Evolutionary conservation across 164 flowering plant genomes (phyloP).

Genomic region (Berberis vulgaris): DNA sequence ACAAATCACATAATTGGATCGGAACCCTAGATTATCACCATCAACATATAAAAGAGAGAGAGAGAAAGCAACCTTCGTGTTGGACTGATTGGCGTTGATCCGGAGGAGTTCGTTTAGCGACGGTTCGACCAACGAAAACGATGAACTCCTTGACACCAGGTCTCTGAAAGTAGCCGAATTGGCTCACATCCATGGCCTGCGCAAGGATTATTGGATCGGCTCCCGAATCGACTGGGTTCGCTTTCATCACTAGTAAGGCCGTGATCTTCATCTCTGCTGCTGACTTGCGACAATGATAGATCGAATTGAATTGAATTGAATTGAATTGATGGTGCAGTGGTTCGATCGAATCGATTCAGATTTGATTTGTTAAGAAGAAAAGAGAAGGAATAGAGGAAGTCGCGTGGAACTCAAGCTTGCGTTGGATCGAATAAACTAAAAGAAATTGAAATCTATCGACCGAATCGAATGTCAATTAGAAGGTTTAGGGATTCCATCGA

Average conservation of each 20-base stretch:
- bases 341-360: not conserved
- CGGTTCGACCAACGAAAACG: constrained; percentile 27
- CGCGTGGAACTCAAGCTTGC: no score
- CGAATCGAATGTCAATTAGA: no score
- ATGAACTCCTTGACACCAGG: constrained; percentile 23
- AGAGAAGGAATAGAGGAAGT: not conserved
- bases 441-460: no score
- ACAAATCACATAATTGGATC: no score
- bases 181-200: constrained; percentile 24
- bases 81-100: constrained; percentile 31
- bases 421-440: no score
- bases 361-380: not conserved
- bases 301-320: not conserved
- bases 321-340: no score
- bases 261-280: constrained; percentile 25
- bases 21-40: no score
- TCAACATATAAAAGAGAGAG: no score
- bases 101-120: constrained; percentile 27
- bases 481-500: no score
- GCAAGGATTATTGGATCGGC: constrained; percentile 26
- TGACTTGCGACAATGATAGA: not conserved
- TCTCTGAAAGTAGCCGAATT: constrained; percentile 28
- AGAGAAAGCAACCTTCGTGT: constrained; percentile 22
- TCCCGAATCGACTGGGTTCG: not conserved
- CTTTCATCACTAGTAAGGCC: constrained; percentile 21